Evolutionary conservation across 768 basidiomycete genomes (phyloP), one percentile per base, ranked within the genome.

Genomic region (Boletus edulis): DNA sequence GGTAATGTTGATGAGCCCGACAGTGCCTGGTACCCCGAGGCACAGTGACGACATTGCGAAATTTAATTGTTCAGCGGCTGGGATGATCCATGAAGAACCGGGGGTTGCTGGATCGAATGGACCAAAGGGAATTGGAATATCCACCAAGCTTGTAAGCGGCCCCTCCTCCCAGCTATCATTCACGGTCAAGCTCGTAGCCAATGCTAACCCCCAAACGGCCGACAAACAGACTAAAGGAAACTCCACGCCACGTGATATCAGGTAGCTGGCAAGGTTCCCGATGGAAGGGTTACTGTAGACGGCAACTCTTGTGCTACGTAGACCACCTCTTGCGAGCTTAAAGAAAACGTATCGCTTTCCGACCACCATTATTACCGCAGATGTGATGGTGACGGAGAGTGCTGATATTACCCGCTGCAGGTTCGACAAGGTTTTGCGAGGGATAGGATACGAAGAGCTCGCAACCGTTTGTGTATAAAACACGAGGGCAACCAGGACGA

Each of bases 341-440:
- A 51, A 52, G 34, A 63, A 52, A 10, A 60, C 55, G 29, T 60
- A 63, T 27, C 61, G 54, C n/a, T 55, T 60, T 22, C 64, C 58
- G 0, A 45, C 47, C 4, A 65, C 46, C 49, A 62, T 47, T 15
- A 58, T 44, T 45, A 62, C n/a, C 4, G 55, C 61, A 2, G 56
- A 65, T 8, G 56, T 56, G 43, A 66, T 31, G 11, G 54, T 27
- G 2, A 49, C 17, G 2, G 60, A 55, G 9, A 65, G 55, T 6
- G 64, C 20, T 12, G 61, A 52, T 35, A 58, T 41, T 12, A 13
- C 18, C 31, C 55, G 46, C 13, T 60, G 62, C 5, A 61, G 46
- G 44, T 45, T 42, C 6, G 54, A 56, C 18, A 56, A 10, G 24
- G 24, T 9, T 2, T 17, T 13, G 43, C 7, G 5, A 9, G 54